phyloP scores from a whole-genome alignment of 371 early-diverging fungal genomes.

The Mortierella sp. region DNA sequence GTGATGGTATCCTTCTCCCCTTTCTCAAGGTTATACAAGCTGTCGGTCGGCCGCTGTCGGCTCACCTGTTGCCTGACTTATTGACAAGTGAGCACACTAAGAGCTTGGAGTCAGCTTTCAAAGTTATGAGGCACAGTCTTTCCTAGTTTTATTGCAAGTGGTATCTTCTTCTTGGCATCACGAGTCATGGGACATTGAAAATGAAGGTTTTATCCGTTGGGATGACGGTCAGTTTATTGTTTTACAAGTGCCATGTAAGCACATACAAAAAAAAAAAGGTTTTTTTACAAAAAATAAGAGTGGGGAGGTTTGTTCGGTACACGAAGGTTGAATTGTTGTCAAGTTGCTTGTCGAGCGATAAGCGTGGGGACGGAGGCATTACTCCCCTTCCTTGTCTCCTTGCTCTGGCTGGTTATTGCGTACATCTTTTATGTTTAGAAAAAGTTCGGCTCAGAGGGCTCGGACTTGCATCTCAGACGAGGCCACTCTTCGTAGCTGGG shows the following conservation, averaged over 20 bases:
- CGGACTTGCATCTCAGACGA: slow-evolving; percentile 28
- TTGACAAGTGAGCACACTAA: no score
- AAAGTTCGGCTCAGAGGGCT: slow-evolving; percentile 3
- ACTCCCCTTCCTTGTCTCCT: no score
- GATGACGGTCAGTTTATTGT: not conserved
- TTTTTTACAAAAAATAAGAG: not conserved
- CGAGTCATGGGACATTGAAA: not conserved
- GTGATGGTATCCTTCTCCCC: no score
- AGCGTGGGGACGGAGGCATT: not conserved
- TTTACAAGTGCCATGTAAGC: slow-evolving; percentile 4
- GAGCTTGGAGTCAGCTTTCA: no score
- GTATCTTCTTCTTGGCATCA: not conserved
- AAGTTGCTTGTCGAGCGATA: not conserved
- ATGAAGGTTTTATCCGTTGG: not conserved
- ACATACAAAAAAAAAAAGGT: not conserved
- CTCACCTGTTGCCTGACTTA: no score
- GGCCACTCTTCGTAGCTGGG: slow-evolving; percentile 23
- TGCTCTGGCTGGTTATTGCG: no score
- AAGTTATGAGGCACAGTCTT: no score
- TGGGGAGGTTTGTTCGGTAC: not conserved
- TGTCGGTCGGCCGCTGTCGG: no score
- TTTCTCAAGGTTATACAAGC: no score
- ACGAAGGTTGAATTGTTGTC: not conserved
- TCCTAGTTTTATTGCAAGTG: not conserved
- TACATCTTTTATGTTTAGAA: not conserved